phyloP scores from a whole-genome alignment of 1,139 yeast species.

The Yamadazyma triangularis region DNA sequence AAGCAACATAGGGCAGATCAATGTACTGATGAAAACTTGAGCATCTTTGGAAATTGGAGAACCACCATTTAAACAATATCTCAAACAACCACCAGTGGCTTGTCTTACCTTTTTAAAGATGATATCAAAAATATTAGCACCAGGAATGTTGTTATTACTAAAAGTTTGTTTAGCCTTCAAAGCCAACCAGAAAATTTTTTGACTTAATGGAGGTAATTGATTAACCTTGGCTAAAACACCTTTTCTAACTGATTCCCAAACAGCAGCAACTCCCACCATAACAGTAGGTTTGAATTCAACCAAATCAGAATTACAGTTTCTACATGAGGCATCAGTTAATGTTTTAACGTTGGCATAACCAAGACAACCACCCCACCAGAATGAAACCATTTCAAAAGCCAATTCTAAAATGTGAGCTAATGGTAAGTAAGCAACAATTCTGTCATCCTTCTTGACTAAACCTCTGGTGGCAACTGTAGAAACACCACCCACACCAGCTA shows the following conservation, averaged over 20 bases:
- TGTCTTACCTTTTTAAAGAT: constrained; percentile 85
- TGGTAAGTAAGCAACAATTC: constrained; percentile 85
- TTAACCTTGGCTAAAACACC: constrained; percentile 79
- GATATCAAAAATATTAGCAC: constrained; percentile 56
- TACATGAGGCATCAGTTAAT: constrained; percentile 73
- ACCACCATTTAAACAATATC: constrained; percentile 83
- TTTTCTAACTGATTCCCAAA: constrained; percentile 94
- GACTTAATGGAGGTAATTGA: constrained; percentile 62
- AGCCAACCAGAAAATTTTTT: constrained; percentile 88
- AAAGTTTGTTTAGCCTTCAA: constrained; percentile 66
- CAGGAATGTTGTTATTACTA: constrained; percentile 65
- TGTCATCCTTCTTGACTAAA: constrained; percentile 51
- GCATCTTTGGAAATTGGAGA: constrained; percentile 85
- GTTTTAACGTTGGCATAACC: constrained; percentile 96
- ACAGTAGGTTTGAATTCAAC: constrained; percentile 83
- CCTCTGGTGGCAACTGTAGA: constrained; percentile 56
- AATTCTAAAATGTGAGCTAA: constrained; percentile 95
- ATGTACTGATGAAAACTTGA: constrained; percentile 73
- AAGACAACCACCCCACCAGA: constrained; percentile 86
- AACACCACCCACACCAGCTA: constrained; percentile 85
- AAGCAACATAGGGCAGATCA: constrained; percentile 83
- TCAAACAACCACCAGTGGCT: constrained; percentile 91
- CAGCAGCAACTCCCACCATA: constrained; percentile 99
- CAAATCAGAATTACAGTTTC: constrained; percentile 86
- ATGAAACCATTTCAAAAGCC: constrained; percentile 71